Base-by-base conservation (phyloP, 371 early-diverging fungal genomes). In the Saksenaea oblongispora region DNA sequence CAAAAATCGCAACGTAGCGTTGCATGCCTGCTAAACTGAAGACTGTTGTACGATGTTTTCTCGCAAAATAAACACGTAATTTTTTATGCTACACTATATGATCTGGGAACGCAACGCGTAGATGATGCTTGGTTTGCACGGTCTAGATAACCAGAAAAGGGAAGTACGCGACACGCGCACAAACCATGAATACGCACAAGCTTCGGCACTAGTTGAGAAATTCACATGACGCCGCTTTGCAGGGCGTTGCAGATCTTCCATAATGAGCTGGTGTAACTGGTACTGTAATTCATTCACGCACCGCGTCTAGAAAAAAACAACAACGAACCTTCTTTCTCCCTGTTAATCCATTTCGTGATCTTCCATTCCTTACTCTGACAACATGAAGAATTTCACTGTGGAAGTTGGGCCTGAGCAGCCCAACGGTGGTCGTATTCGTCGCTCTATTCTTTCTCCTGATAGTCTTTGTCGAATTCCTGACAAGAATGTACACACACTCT, bases 401-500 rank as follows among this genome's bases (percentile, higher is more conserved):
- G 70, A 70, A 66, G 63, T 65, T 15, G 70, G 70, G 15, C 59
- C 70, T 18, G 51, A 47, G 22, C 51, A 47, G 22, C 51, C 51
- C 22, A 47, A 47, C 22, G 51, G 51, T 4, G 81, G 82, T 26
- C 76, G 64, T 27, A 67, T 82, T 57, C 75, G 83, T 44, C 81
- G 83, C 60, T 73, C 75, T 57, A 63, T 69, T 10, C 73, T 73
- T 54, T 70, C 76, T 11, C 75, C 79, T n/a, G 69, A 81, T 64
- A 72, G 72, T 36, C 73, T 86, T 59, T 61, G 78, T 63, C 58
- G 65, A 65, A 65, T 66, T 9, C 87, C 88, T 41, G 59, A 71
- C 57, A 76, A 80, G 34, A 82, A 81, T 26, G 77, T 88, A 67
- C 73, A 76, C 69, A 88, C 92, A 8, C 74, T 90, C 34, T 87